phyloP scores from a whole-genome alignment of 192 early-diverging fungal genomes.

The Backusella parvicylindrica region DNA sequence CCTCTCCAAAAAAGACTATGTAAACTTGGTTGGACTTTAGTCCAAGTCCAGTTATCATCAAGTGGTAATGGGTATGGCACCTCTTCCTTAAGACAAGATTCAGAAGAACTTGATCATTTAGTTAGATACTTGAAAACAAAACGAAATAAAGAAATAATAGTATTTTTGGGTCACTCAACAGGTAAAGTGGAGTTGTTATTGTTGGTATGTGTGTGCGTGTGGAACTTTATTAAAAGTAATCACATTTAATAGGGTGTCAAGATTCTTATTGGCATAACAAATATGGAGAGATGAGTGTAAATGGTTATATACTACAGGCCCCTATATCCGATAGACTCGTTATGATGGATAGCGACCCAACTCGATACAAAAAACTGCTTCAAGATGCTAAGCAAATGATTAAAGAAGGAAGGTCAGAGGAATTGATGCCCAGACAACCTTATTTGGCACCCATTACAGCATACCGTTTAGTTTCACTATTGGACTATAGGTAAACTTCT shows the following conservation, averaged over 20 bases:
- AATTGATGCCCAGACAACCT: slow-evolving; percentile 34
- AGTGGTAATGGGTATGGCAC: slow-evolving; percentile 42
- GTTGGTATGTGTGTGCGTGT: not conserved
- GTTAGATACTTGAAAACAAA: slow-evolving; percentile 28
- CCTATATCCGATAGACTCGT: slow-evolving; percentile 43
- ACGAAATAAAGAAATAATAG: slow-evolving; percentile 28
- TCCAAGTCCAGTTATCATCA: slow-evolving; percentile 41
- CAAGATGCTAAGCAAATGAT: slow-evolving; percentile 32
- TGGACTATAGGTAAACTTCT: slow-evolving; percentile 29
- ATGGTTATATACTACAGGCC: slow-evolving; percentile 39
- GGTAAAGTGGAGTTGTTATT: slow-evolving; percentile 2
- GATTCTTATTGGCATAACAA: slow-evolving; percentile 33
- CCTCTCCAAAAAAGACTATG: slow-evolving; percentile 19
- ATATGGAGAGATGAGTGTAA: slow-evolving; percentile 21
- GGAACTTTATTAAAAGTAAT: not conserved
- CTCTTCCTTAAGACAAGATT: slow-evolving; percentile 33
- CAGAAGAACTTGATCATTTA: slow-evolving; percentile 34
- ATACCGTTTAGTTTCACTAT: slow-evolving; percentile 35
- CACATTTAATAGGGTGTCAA: slow-evolving; percentile 23
- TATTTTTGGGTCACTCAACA: slow-evolving; percentile 46
- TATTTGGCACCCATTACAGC: slow-evolving; percentile 37
- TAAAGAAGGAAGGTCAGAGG: slow-evolving; percentile 32
- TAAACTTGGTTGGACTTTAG: slow-evolving; percentile 26
- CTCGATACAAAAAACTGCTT: slow-evolving; percentile 25
- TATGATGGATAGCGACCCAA: slow-evolving; percentile 23